Base-by-base conservation (phyloP, 2,329 filamentous ascomycete genomes). In the Arthroderma sp. region DNA sequence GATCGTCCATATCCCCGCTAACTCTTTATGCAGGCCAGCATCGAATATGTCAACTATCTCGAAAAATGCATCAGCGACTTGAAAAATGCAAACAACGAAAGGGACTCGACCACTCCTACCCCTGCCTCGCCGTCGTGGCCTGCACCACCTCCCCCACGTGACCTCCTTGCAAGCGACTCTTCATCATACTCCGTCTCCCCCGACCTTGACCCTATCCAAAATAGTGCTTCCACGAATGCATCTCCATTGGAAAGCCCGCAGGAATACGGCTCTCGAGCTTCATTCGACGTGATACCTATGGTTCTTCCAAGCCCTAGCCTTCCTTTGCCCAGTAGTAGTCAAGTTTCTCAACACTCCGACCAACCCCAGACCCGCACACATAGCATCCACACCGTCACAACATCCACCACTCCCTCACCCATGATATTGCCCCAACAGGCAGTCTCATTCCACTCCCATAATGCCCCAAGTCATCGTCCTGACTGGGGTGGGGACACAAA, bases 21-120 rank as follows among this genome's bases (percentile, higher is more conserved):
- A 11, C 32, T 9, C 11, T 8, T 34, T 34, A 11, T 5, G 1
- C 51, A 94, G 87, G 89, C 89, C 4, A 91, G 87, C 39, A 96
- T 96, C 49, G 91, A 96, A 55, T 96, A 98, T 56, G 79, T 96
- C 51, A 82, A 85, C 48, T 98, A 98, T 60, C 75, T 98, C 9
- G 85, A 96, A 61, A 81, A 86, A 59, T 96, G 89, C 56, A 78
- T 95, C 33, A 64, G 73, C 30, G 83, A 89, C 56, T 72, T 96
- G 45, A 87, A 94, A 61, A 73, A 73, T 4, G 68, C 58, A 33
- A 64, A 56, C 15, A 48, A 49, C 31, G 43, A 50, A 46, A 51
- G 46, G 45, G 40, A 40, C 48, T 52, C 33, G 32, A 51, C 11
- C 10, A 46, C 37, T 37, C 54, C 43, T 37, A 50, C 48, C n/a